Percentiles rank a stretch among this genome's conserved stretches.
Evolutionary conservation across 2,329 filamentous ascomycete species (phyloP).

Genomic region (Talaromyces sp.): DNA sequence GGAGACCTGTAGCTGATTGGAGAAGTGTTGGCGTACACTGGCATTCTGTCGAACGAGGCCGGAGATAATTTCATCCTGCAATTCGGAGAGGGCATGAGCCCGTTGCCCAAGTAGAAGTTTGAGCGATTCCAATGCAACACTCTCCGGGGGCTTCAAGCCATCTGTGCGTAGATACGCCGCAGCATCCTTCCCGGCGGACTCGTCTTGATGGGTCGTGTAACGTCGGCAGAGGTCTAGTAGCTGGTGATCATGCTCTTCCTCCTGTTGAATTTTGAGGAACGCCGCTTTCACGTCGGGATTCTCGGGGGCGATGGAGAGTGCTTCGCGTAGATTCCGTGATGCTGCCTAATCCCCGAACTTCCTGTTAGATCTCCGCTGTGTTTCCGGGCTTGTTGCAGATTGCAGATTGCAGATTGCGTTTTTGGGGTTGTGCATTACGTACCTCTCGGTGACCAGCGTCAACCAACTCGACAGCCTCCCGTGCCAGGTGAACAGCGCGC

Average conservation of each 20-base stretch:
- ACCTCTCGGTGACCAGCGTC: slow-evolving; percentile 51
- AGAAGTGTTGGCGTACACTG: slow-evolving; percentile 48
- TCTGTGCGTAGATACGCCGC: slow-evolving; percentile 46
- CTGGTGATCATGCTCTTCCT: slow-evolving; percentile 46
- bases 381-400: too few species aligned
- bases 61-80: slow-evolving; percentile 52
- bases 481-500: slow-evolving; percentile 49
- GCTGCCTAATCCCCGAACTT: slow-evolving; percentile 39
- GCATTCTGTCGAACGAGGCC: slow-evolving; percentile 48
- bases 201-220: slow-evolving; percentile 45
- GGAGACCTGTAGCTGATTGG: slow-evolving; percentile 45
- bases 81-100: slow-evolving; percentile 38
- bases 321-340: slow-evolving; percentile 52
- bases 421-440: slow-evolving; percentile 15
- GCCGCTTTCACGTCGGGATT: slow-evolving; percentile 49
- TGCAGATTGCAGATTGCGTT: background rate
- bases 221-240: slow-evolving; percentile 49
- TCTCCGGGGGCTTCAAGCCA: slow-evolving; percentile 46
- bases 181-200: slow-evolving; percentile 49
- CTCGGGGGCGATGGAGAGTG: slow-evolving; percentile 50
- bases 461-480: slow-evolving; percentile 51
- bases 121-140: slow-evolving; percentile 46
- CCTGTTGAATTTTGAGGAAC: slow-evolving; percentile 48
- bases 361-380: background rate
- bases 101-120: slow-evolving; percentile 45